Evolutionary conservation across 352 stramenopile species (phyloP), one percentile per base, ranked within the genome.

Genomic region (Globisporangium perplexum): DNA sequence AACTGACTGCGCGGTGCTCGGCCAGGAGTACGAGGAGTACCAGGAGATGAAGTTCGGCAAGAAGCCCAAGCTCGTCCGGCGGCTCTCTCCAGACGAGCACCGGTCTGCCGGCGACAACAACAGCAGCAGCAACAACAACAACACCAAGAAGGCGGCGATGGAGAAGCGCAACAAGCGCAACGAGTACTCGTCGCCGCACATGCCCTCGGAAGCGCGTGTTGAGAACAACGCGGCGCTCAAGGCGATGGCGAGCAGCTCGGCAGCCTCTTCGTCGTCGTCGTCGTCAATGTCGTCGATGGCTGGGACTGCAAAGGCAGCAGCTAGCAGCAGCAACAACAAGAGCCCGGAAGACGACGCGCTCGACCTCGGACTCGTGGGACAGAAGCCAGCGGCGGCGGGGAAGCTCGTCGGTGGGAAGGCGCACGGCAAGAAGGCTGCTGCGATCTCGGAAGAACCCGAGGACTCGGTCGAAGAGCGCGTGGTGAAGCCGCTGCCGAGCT

Each of bases 41-140:
- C 84, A 97, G 33, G 78, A 96, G 61, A 89, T 97, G 56, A 96
- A 95, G 64, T 96, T 96, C 61, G 82, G 83, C 11, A 95, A 93
- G 57, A 83, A 84, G 48, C 86, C 86, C 23, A 95, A 93, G 52
- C 68, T 96, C 10, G 78, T 95, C 38, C 80, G 84, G 1, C 72
- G 84, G 23, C 52, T 88, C 6, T 78, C 69, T 0, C 70, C 75
- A 0, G 79, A 88, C 38, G 87, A 89, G 36, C 63, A 36, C 14
- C 24, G 45, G 14, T 42, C 53, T 7, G 28, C 42, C 3, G 22
- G 52, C n/a, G 43, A 45, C 22, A 47, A 76, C n/a, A 71, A 84
- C 20, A 55, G 28, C 26, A 50, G 18, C 23, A 57, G n/a, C 23
- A 62, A 17, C 11, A 38, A 30, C 39, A 50, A 31, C 22, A 63